A percentile compares a stretch with the other conserved stretches of the same genome.
Evolutionary conservation across 495 filamentous ascomycete species (phyloP).

Genomic region (Glutinoglossum americanum): DNA sequence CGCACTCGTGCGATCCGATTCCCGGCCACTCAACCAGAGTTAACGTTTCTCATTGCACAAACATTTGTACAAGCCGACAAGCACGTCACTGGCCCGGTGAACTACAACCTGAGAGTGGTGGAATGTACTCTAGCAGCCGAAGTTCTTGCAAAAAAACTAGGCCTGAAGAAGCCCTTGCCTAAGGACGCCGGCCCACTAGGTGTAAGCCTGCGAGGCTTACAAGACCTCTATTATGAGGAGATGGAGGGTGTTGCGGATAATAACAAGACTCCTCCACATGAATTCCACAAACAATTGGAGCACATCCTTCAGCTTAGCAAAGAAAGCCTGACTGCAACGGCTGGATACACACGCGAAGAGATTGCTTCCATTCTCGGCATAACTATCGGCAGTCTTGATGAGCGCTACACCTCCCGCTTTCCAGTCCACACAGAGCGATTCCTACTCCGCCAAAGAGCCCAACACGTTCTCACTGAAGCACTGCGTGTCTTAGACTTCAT

Average conservation of each 20-base stretch:
- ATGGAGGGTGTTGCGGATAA: constrained; percentile 27
- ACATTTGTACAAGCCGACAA: constrained; percentile 88
- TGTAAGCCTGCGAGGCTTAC: constrained; percentile 66
- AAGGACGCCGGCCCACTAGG: constrained; percentile 67
- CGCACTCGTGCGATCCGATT: constrained; percentile 59
- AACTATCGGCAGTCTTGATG: constrained; percentile 44
- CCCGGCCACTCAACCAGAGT: constrained; percentile 58
- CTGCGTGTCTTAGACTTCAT: constrained; percentile 70
- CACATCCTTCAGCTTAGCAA: constrained; percentile 41
- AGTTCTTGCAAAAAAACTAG: constrained; percentile 37
- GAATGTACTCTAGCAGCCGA: constrained; percentile 82
- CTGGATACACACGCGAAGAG: constrained; percentile 77
- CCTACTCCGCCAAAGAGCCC: constrained; percentile 61
- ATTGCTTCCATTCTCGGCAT: constrained; percentile 54
- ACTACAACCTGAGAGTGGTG: constrained; percentile 93
- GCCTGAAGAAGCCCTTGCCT: constrained; percentile 36
- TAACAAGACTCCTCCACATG: constrained; percentile 11
- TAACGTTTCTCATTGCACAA: constrained; percentile 85
- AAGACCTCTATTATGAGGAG: constrained; percentile 54
- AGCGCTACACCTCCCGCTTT: constrained; percentile 60
- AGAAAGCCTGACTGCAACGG: constrained; percentile 41
- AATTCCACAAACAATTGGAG: constrained; percentile 43
- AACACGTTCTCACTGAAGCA: constrained; percentile 82
- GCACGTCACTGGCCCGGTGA: constrained; percentile 73
- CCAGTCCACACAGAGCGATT: constrained; percentile 77